Percentiles rank a stretch among this genome's conserved stretches.
Conservation (phyloP, 805 yeast genomes). For the Lachancea kluyveri region DNA sequence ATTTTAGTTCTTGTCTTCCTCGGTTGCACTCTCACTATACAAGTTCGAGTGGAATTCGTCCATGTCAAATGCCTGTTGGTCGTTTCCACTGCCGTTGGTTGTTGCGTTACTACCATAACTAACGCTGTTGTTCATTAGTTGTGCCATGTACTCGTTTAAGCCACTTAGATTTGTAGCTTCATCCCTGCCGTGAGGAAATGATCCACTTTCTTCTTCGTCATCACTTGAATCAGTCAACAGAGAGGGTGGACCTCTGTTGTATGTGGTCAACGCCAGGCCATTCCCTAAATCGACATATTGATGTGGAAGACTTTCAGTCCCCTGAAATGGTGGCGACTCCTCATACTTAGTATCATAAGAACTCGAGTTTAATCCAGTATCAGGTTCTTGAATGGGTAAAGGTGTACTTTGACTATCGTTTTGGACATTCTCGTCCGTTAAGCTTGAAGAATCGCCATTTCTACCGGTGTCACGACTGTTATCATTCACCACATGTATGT, state of each 20-base stretch:
- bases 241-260: slow-evolving; percentile 35
- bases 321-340: slow-evolving; percentile 3
- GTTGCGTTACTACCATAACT: slow-evolving; percentile 3
- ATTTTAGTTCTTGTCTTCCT: too few relatives aligned
- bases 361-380: slow-evolving; percentile 2
- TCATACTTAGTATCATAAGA: slow-evolving; percentile 4
- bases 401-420: background rate
- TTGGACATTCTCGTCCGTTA: background rate
- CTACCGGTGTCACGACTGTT: background rate
- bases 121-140: slow-evolving; percentile 14
- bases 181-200: slow-evolving; percentile 7
- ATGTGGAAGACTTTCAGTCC: slow-evolving; percentile 4
- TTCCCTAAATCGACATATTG: slow-evolving; percentile 29
- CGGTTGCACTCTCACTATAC: too few relatives aligned
- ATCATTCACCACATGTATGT: background rate
- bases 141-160: slow-evolving; percentile 23
- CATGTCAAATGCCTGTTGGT: too few relatives aligned
- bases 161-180: slow-evolving; percentile 7
- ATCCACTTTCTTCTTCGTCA: slow-evolving; percentile 14
- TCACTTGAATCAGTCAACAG: slow-evolving; percentile 31
- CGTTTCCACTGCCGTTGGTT: too few relatives aligned
- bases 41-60: too few relatives aligned
- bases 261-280: slow-evolving; percentile 31
- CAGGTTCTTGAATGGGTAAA: too few relatives aligned
- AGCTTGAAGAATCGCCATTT: background rate